These are phyloP conservation scores for Centrapalus pauciflorus DNA, from an alignment of 129 eudicot species.

Conservation along the genomic window DNA sequence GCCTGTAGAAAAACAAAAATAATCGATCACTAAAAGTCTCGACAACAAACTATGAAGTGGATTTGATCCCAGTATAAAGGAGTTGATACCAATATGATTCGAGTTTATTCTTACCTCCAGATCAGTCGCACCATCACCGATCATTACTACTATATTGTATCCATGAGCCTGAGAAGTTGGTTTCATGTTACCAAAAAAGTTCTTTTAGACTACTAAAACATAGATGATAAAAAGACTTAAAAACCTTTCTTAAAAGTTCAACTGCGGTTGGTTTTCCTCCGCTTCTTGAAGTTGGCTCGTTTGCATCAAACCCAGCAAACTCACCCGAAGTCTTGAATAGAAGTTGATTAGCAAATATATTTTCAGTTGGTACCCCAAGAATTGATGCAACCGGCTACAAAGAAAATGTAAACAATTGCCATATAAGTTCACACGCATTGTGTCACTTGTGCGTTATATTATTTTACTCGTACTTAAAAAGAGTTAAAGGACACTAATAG, in stretches of 20 bases:
- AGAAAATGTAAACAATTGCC: neutral
- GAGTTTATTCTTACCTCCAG: slow-evolving; percentile 64
- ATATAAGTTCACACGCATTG: neutral
- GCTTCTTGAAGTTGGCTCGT: slow-evolving; percentile 94
- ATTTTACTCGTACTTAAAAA: neutral
- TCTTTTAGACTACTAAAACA: neutral
- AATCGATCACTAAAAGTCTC: neutral
- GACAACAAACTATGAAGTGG: neutral
- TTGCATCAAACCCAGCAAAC: slow-evolving; percentile 73
- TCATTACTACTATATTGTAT: slow-evolving; percentile 78
- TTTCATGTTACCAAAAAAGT: neutral
- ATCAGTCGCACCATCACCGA: slow-evolving; percentile 99
- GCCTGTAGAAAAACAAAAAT: slow-evolving; percentile 35
- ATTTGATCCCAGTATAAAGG: neutral
- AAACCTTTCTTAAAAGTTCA: slow-evolving; percentile 73
- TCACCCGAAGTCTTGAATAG: slow-evolving; percentile 70
- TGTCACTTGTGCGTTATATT: neutral
- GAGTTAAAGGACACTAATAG: neutral
- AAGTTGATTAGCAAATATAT: slow-evolving; percentile 84
- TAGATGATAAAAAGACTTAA: slow-evolving; percentile 3
- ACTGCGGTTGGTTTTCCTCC: slow-evolving; percentile 95
- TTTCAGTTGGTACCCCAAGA: slow-evolving; percentile 75
- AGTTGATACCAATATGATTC: neutral
- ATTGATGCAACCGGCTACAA: slow-evolving; percentile 85
- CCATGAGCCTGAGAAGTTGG: slow-evolving; percentile 57